These are phyloP conservation scores for Thalassiosira exigua DNA, from an alignment of 352 stramenopile genomes.

Conservation along the genomic window DNA sequence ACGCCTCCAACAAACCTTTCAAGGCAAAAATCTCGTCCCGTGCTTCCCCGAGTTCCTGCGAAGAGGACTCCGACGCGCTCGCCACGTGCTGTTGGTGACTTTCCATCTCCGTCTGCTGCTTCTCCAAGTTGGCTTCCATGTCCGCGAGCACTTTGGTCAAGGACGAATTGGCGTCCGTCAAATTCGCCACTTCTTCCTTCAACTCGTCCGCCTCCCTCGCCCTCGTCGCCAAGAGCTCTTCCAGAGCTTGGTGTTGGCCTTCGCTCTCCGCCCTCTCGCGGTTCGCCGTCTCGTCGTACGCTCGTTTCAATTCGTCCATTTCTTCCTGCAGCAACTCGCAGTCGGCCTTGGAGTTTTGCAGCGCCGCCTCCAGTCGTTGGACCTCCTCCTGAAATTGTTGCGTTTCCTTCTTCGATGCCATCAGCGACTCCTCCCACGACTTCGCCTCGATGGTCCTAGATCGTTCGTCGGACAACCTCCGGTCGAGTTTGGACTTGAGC, in stretches of 20 bases:
- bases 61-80: conserved; percentile 25
- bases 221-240: conserved; percentile 61
- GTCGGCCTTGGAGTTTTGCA: conserved; percentile 57
- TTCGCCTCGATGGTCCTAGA: conserved; percentile 55
- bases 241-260: conserved; percentile 34
- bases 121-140: conserved; percentile 40
- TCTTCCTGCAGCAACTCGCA: conserved; percentile 47
- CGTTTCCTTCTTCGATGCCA: conserved; percentile 49
- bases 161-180: conserved; percentile 51
- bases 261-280: conserved; percentile 27
- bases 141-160: conserved; percentile 50
- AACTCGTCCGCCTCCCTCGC: conserved; percentile 57
- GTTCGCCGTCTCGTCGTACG: conserved; percentile 52
- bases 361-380: conserved; percentile 41
- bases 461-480: conserved; percentile 45
- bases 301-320: conserved; percentile 57
- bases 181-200: conserved; percentile 69
- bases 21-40: conserved; percentile 43
- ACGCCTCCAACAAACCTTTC: conserved; percentile 33
- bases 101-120: conserved; percentile 40
- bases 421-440: conserved; percentile 41
- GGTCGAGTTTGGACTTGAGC: conserved; percentile 50
- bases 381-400: conserved; percentile 53
- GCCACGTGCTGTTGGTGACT: conserved; percentile 32
- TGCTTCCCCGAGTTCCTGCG: conserved; percentile 41